Base-by-base conservation (phyloP, 768 basidiomycete species). In the Phylloporus sp. region DNA sequence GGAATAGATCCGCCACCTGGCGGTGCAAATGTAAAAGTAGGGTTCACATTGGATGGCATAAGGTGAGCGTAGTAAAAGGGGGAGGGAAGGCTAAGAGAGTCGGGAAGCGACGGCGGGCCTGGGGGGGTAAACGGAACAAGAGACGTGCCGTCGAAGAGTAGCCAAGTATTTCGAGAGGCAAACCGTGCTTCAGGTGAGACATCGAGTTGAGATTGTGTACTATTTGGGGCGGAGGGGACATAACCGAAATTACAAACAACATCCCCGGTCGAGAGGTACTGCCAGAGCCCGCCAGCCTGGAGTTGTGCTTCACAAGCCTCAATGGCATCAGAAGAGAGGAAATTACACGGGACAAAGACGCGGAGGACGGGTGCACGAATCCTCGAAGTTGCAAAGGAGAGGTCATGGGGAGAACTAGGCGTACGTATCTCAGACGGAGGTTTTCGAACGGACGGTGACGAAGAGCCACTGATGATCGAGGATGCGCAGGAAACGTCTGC, bases 221-320 rank as follows among this genome's bases (percentile, higher is more conserved):
- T 61, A 5, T 68, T 52, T 11, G 68, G 55, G 0, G 62, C 61
- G 0, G 77, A 70, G 1, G 86, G 86, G 15, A 92, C 74, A 59
- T 82, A 90, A 6, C 90, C 90, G 41, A 92, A 75, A 66, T 92
- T 92, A 62, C 85, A 89, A 20, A 92, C 76, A 32, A 91, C 68
- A 59, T 92, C 90, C 1, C 90, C 90, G 0, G 76, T 77, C 2
- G 85, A 88, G n/a, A 92, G 74, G 60, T 88, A 79, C 6, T 75
- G 69, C 88, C 88, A 91, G 6, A 92, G 75, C 0, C 81, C 86
- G 1, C 80, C 76, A 1, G 76, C 73, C n/a, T 80, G 70, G 5
- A 92, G 75, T 62, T 90, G 86, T 28, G 80, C 76, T 60, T 88
- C 84, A 63, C 88, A 91, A 11, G 72, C 71, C 10, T 74, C 62